Evolutionary conservation across 352 stramenopile species (phyloP).

Genomic region (Pythium dissotocum): DNA sequence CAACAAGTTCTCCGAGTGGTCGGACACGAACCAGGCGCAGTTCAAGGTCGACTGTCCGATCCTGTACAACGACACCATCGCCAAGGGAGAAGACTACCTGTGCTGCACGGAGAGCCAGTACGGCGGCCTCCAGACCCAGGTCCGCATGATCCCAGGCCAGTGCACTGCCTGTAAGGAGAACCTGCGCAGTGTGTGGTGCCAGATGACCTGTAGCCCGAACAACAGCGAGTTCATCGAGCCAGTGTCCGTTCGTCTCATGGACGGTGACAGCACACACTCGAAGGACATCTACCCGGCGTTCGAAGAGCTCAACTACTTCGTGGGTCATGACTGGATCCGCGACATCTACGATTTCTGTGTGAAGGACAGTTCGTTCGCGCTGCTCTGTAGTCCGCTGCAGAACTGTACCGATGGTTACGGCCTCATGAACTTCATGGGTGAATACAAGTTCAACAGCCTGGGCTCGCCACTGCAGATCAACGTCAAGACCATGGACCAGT

Average conservation of each 20-base stretch:
- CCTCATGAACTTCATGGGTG: slow-evolving; percentile 56
- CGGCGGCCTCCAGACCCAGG: slow-evolving; percentile 51
- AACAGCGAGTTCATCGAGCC: slow-evolving; percentile 80
- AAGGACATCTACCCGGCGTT: slow-evolving; percentile 65
- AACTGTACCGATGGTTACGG: slow-evolving; percentile 65
- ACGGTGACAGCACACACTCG: slow-evolving; percentile 45
- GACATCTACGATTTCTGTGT: slow-evolving; percentile 78
- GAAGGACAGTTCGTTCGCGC: slow-evolving; percentile 47
- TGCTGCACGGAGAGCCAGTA: slow-evolving; percentile 86
- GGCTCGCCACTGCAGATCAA: slow-evolving; percentile 72
- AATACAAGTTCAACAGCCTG: slow-evolving; percentile 66
- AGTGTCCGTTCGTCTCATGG: slow-evolving; percentile 61
- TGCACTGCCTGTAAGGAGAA: slow-evolving; percentile 78
- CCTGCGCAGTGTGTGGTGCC: slow-evolving; percentile 77
- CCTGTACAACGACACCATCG: slow-evolving; percentile 67
- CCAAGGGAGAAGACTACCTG: slow-evolving; percentile 49
- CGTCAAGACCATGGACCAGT: slow-evolving; percentile 62
- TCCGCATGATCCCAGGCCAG: slow-evolving; percentile 55
- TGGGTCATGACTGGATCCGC: slow-evolving; percentile 61
- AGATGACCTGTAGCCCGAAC: slow-evolving; percentile 77
- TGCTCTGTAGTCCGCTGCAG: slow-evolving; percentile 43
- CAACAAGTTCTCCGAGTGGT: slow-evolving; percentile 80
- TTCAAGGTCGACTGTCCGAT: slow-evolving; percentile 72
- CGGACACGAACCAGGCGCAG: slow-evolving; percentile 47
- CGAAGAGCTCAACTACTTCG: slow-evolving; percentile 69